Evolutionary conservation across 192 early-diverging fungal genomes (phyloP).

Genomic region (Ambispora gerdemannii): DNA sequence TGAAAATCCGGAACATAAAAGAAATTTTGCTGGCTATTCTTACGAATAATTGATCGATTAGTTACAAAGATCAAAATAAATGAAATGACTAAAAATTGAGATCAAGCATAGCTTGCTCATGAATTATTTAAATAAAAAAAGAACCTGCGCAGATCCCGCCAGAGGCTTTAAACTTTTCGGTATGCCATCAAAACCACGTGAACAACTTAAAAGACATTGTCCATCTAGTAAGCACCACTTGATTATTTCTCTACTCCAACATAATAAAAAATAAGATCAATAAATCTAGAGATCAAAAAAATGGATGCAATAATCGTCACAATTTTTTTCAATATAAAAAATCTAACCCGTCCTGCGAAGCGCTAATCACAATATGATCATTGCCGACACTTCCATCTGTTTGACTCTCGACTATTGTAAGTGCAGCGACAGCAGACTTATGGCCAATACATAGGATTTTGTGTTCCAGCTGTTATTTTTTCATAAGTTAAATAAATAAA

Average conservation of each 20-base stretch:
- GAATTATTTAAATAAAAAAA: too few relatives aligned
- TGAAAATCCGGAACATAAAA: slow-evolving; percentile 51
- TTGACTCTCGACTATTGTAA: slow-evolving; percentile 40
- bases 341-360: slow-evolving; percentile 54
- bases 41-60: not conserved
- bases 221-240: slow-evolving; percentile 43
- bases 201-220: slow-evolving; percentile 46
- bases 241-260: slow-evolving; percentile 36
- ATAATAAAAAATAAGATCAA: slow-evolving; percentile 25
- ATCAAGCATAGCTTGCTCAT: too few relatives aligned
- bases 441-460: slow-evolving; percentile 50
- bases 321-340: not conserved
- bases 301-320: not conserved
- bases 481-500: not conserved
- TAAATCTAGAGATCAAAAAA: not conserved
- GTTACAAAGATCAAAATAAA: not conserved
- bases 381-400: slow-evolving; percentile 39
- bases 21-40: slow-evolving; percentile 41
- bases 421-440: slow-evolving; percentile 44
- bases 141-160: slow-evolving; percentile 21
- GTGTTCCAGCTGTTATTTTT: slow-evolving; percentile 38
- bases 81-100: too few relatives aligned
- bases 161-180: slow-evolving; percentile 47
- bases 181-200: slow-evolving; percentile 45
- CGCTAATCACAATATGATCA: slow-evolving; percentile 53